A percentile compares a stretch with the other conserved stretches of the same genome.
Evolutionary conservation across 805 yeast species (phyloP).

Genomic region (Myxozyma vanderwaltii): DNA sequence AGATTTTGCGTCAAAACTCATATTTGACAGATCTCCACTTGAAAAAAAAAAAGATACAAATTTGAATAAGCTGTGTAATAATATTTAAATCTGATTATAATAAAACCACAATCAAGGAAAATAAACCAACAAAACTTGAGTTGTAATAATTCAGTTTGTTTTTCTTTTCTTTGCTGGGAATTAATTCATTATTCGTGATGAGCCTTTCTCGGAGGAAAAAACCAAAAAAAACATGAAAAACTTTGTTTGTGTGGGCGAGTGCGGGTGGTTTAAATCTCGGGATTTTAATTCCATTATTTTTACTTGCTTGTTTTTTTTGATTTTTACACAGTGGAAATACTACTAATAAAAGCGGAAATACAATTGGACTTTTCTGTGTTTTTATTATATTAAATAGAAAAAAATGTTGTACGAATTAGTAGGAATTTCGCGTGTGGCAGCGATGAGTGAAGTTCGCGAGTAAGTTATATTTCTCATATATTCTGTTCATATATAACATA

Average conservation of each 20-base stretch:
- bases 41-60: neutral
- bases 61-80: neutral
- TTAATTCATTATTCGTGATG: slow-evolving; percentile 7
- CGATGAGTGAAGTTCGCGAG: slow-evolving; percentile 65
- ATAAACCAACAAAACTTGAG: neutral
- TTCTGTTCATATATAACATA: neutral
- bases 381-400: neutral
- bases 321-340: no score
- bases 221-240: no score
- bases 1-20: slow-evolving; percentile 27
- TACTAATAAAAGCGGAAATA: no score
- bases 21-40: neutral
- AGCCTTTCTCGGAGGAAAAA: no score
- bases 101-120: neutral
- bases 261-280: neutral
- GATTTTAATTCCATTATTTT: neutral
- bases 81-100: neutral
- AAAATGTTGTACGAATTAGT: slow-evolving; percentile 85
- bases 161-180: neutral
- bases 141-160: neutral
- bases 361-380: neutral
- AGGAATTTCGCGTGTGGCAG: slow-evolving; percentile 82
- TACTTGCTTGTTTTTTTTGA: neutral
- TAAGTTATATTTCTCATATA: slow-evolving; percentile 2
- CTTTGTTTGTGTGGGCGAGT: neutral